These are phyloP conservation scores for Triticum timopheevii DNA, from an alignment of 176 grass and related monocot species.

Conservation along the genomic window DNA sequence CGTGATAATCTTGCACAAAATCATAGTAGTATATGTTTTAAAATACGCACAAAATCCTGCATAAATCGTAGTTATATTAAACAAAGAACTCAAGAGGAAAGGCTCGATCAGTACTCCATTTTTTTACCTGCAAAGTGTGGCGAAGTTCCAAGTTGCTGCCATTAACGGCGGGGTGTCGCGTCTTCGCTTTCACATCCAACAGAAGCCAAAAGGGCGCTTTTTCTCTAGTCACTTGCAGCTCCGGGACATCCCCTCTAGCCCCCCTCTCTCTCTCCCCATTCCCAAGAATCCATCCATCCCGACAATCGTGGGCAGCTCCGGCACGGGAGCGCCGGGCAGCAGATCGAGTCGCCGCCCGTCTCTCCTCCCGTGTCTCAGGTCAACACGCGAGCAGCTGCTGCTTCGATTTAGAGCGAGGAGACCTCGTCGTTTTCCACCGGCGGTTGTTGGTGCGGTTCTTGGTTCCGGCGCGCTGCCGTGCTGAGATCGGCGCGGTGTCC, in stretches of 20 bases:
- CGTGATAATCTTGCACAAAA: not conserved
- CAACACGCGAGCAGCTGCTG: not conserved
- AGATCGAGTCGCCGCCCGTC: not conserved
- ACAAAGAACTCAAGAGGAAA: too few relatives aligned
- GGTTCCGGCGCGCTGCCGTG: not conserved
- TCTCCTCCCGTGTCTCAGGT: not conserved
- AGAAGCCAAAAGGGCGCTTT: conserved; percentile 24
- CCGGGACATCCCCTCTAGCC: not conserved
- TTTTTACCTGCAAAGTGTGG: not conserved
- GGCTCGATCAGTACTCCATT: not conserved
- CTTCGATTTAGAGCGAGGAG: not conserved
- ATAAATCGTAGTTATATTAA: not conserved
- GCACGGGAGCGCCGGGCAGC: not conserved
- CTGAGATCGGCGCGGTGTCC: not conserved
- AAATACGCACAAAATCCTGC: not conserved
- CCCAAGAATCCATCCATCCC: not conserved
- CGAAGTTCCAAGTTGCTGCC: not conserved
- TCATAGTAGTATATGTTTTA: not conserved
- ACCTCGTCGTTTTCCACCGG: not conserved
- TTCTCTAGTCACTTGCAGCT: conserved; percentile 27
- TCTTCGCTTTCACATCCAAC: conserved; percentile 44
- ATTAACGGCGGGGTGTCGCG: conserved; percentile 24
- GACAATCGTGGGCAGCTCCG: not conserved
- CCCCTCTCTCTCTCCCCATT: not conserved
- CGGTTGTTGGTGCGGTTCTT: conserved; percentile 10